These are phyloP conservation scores for Lentinus polychrous DNA, from an alignment of 1,284 basidiomycete genomes.

Conservation along the genomic window DNA sequence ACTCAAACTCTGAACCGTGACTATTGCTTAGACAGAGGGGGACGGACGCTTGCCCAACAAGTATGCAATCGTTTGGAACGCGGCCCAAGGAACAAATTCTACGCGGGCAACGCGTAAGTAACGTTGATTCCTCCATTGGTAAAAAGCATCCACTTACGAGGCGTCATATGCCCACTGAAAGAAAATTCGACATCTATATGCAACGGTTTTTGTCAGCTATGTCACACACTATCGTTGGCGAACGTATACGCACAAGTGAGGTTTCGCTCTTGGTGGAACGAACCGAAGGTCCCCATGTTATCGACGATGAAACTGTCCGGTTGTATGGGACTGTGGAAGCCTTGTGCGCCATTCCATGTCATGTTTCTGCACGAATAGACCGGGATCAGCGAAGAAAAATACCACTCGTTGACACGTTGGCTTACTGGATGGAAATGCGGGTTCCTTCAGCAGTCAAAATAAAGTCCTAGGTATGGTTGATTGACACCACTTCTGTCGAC, in stretches of 20 bases:
- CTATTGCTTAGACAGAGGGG: conserved; percentile 1
- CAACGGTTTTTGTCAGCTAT: not conserved
- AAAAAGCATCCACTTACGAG: conserved; percentile 38
- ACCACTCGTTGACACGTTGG: conserved; percentile 13
- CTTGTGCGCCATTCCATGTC: conserved; percentile 68
- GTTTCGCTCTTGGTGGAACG: conserved; percentile 56
- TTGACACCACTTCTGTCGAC: conserved; percentile 33
- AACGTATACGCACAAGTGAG: conserved; percentile 21
- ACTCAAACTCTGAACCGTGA: not conserved
- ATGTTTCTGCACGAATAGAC: conserved; percentile 35
- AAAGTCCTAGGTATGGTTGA: conserved; percentile 29
- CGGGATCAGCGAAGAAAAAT: not conserved
- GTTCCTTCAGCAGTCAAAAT: not conserved
- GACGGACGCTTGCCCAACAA: conserved; percentile 54
- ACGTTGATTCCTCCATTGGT: conserved; percentile 1
- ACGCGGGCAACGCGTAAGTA: conserved; percentile 15
- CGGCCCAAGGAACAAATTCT: conserved; percentile 30
- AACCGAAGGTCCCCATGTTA: conserved; percentile 59
- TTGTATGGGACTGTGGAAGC: conserved; percentile 61
- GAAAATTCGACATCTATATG: conserved; percentile 54
- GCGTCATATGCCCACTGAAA: conserved; percentile 62
- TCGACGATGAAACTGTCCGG: conserved; percentile 65
- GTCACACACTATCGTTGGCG: not conserved
- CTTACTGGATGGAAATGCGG: conserved; percentile 26
- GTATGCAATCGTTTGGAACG: conserved; percentile 65